These are phyloP conservation scores for Perkinsela sp. DNA, from an alignment of 208 protist genomes.

Conservation along the genomic window DNA sequence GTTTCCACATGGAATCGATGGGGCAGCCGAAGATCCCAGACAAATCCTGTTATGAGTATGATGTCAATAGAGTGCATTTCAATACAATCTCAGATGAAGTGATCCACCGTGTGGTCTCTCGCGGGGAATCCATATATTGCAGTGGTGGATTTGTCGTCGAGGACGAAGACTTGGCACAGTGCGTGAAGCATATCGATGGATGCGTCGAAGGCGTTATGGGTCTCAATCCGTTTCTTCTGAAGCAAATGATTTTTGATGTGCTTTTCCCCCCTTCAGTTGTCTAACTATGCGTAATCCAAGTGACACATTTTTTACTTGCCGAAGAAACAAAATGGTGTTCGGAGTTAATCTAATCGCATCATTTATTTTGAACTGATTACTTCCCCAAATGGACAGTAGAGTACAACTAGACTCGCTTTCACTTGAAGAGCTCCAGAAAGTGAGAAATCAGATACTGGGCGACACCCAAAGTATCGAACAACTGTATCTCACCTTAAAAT, in stretches of 20 bases:
- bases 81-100: constrained; percentile 11
- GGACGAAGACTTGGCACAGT: constrained; percentile 19
- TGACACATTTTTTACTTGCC: no score
- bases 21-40: not conserved
- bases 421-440: not conserved
- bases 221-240: constrained; percentile 4
- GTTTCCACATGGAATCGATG: constrained; percentile 7
- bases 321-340: no score
- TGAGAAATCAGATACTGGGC: not conserved
- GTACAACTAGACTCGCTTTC: not conserved
- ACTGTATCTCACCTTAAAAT: not conserved
- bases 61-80: constrained; percentile 30
- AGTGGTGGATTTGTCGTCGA: constrained; percentile 41
- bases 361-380: no score
- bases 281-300: no score
- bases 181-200: constrained; percentile 6
- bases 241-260: constrained; percentile 2
- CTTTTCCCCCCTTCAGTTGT: no score
- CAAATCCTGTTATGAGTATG: constrained; percentile 7
- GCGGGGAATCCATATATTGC: constrained; percentile 13
- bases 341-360: no score
- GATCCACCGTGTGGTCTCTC: constrained; percentile 16
- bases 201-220: constrained; percentile 7
- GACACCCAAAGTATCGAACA: not conserved
- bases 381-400: no score